A percentile compares a stretch with the other conserved stretches of the same genome.
These are phyloP conservation scores for Elymus sibiricus DNA, from an alignment of 176 grass and related monocot genomes.

Conservation along the genomic window DNA sequence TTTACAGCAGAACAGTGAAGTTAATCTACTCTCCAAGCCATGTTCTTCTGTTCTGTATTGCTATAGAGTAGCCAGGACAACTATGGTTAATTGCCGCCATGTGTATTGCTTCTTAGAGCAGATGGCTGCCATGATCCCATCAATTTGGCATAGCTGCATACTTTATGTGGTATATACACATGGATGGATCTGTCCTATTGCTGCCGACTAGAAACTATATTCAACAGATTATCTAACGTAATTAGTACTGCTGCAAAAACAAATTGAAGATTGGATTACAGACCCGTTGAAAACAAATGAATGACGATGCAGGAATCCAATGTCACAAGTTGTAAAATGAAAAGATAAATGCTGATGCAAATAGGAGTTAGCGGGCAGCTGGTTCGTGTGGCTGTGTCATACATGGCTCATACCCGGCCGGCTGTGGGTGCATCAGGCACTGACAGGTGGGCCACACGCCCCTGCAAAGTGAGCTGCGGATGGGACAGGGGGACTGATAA, in stretches of 20 bases:
- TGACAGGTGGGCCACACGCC: too few relatives aligned
- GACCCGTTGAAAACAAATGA: not conserved
- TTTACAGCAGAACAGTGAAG: too few relatives aligned
- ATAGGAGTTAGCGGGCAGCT: too few relatives aligned
- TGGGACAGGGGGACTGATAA: not conserved
- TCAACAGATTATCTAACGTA: too few relatives aligned
- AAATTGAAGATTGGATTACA: too few relatives aligned
- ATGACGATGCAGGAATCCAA: not conserved
- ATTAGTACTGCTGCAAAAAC: too few relatives aligned
- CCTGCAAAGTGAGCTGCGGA: not conserved
- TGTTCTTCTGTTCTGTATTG: too few relatives aligned
- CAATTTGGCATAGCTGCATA: not conserved
- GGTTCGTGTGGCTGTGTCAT: not conserved
- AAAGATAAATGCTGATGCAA: not conserved
- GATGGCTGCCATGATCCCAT: constrained; percentile 22
- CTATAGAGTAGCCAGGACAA: too few relatives aligned
- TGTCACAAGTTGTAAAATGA: too few relatives aligned
- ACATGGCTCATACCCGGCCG: not conserved
- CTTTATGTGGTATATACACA: not conserved
- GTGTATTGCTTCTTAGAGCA: not conserved
- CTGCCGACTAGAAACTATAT: too few relatives aligned
- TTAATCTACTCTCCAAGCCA: too few relatives aligned
- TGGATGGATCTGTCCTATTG: not conserved
- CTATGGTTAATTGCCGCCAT: not conserved
- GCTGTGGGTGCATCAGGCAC: too few relatives aligned